These are phyloP conservation scores for Huntiella omanensis DNA, from an alignment of 2,329 filamentous ascomycete species.

Conservation along the genomic window DNA sequence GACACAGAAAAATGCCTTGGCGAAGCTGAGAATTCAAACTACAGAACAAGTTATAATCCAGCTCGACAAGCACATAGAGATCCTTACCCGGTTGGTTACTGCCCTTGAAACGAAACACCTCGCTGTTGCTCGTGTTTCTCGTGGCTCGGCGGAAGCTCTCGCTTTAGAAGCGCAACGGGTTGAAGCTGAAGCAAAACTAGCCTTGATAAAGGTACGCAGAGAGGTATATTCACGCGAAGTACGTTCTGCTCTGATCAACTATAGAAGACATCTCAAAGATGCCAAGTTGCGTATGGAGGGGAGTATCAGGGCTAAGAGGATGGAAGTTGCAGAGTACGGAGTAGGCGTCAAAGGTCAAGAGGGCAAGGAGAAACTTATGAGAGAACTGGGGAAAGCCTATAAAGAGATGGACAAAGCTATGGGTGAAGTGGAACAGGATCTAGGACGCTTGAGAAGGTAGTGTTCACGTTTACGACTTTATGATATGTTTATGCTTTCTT, in stretches of 20 bases:
- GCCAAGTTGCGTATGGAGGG: conserved; percentile 27
- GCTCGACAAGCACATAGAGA: conserved; percentile 22
- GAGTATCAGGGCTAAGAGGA: conserved; percentile 21
- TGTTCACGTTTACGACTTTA: no score
- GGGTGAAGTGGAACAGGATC: conserved; percentile 29
- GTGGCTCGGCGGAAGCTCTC: conserved; percentile 29
- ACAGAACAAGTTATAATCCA: conserved; percentile 13
- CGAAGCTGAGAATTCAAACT: conserved; percentile 21
- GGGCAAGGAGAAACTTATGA: conserved; percentile 29
- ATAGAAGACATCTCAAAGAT: conserved; percentile 30
- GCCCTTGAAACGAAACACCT: conserved; percentile 37
- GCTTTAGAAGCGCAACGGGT: conserved; percentile 25
- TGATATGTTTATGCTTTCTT: no score
- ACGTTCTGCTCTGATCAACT: conserved; percentile 25
- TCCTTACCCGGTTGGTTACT: conserved; percentile 26
- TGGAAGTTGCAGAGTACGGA: conserved; percentile 31
- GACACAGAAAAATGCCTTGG: conserved; percentile 18
- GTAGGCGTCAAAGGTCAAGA: conserved; percentile 21
- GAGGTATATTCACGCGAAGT: conserved; percentile 29
- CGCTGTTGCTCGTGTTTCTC: conserved; percentile 29
- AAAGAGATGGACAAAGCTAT: conserved; percentile 30
- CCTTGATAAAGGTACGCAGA: conserved; percentile 19
- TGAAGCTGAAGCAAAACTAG: conserved; percentile 20
- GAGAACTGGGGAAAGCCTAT: conserved; percentile 33
- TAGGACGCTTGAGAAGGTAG: conserved; percentile 19